Conservation (phyloP, 345 rosid species). For the Chamaenerion angustifolium region DNA sequence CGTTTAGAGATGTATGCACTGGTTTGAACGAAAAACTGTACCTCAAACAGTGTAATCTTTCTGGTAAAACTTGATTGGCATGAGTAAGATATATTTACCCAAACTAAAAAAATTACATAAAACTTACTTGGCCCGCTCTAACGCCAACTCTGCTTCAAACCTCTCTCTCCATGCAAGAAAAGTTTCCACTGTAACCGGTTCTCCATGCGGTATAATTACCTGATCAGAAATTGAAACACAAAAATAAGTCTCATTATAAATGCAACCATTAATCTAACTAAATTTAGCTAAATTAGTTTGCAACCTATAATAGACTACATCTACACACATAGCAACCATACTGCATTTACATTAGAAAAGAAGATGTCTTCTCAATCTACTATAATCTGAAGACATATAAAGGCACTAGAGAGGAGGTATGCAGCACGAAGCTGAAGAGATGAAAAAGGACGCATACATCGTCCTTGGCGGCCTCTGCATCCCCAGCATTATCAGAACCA, state of each 20-base stretch:
- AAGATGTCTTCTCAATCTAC: not conserved
- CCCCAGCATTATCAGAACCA: constrained; percentile 23
- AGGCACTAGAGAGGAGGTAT: not conserved
- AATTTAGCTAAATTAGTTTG: no score
- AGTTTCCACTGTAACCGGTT: constrained; percentile 85
- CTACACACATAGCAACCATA: no score
- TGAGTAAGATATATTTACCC: no score
- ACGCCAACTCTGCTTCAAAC: constrained; percentile 93
- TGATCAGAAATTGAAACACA: constrained; percentile 12
- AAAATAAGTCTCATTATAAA: not conserved
- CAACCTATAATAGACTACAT: no score
- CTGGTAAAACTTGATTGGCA: no score
- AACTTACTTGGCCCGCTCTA: constrained; percentile 94
- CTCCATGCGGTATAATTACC: constrained; percentile 93
- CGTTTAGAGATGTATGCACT: not conserved
- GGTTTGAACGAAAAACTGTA: not conserved
- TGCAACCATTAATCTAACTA: no score
- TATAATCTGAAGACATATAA: no score
- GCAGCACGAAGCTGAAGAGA: not conserved
- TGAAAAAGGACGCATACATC: constrained; percentile 39
- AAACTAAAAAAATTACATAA: not conserved
- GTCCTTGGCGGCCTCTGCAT: constrained; percentile 59
- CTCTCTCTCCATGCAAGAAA: constrained; percentile 95
- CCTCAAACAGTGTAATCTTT: not conserved
- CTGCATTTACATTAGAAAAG: no score